A percentile compares a stretch with the other conserved stretches of the same genome.
These are phyloP conservation scores for Acacia acuminata DNA, from an alignment of 306 rosid genomes.

Conservation along the genomic window DNA sequence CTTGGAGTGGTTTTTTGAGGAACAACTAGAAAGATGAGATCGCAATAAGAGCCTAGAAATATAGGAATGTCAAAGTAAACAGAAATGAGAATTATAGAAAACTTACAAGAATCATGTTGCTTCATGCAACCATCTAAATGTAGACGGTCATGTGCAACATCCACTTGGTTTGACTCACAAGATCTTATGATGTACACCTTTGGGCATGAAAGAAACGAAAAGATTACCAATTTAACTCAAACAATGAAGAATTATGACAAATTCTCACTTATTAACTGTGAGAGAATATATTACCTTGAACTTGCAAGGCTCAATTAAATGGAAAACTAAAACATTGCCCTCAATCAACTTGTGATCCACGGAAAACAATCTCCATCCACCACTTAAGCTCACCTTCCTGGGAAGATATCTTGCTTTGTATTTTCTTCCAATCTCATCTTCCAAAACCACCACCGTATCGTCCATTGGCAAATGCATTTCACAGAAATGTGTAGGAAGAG, in stretches of 20 bases:
- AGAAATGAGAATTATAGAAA: background rate
- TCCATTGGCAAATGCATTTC: slow-evolving; percentile 41
- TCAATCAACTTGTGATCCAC: slow-evolving; percentile 42
- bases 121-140: background rate
- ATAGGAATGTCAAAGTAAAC: background rate
- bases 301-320: slow-evolving; percentile 40
- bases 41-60: background rate
- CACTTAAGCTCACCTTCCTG: slow-evolving; percentile 51
- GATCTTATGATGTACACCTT: background rate
- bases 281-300: slow-evolving; percentile 45
- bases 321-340: slow-evolving; percentile 51
- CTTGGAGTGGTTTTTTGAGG: background rate
- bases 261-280: background rate
- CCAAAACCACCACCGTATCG: slow-evolving; percentile 44
- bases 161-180: background rate
- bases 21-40: background rate
- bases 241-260: too few species aligned
- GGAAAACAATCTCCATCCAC: slow-evolving; percentile 61
- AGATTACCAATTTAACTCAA: background rate
- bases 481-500: slow-evolving; percentile 50
- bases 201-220: background rate
- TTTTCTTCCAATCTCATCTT: slow-evolving; percentile 46
- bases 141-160: background rate
- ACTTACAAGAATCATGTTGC: background rate
- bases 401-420: slow-evolving; percentile 38